Evolutionary conservation across 2,329 filamentous ascomycete genomes (phyloP).

Genomic region (Trichoderma atrobrunneum): DNA sequence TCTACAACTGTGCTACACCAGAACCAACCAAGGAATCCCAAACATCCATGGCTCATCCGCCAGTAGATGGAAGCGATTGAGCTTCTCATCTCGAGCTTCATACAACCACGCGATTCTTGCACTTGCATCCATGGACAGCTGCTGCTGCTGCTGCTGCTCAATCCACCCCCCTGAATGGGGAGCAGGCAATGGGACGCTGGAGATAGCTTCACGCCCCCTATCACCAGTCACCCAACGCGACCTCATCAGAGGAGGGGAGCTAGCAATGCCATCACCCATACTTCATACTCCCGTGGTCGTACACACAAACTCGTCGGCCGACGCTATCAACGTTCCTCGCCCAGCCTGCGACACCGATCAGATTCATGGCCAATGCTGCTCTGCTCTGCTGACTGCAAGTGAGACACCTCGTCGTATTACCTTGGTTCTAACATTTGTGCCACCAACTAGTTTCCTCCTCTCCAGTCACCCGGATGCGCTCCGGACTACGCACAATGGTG

Average conservation of each 20-base stretch:
- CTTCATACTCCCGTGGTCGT: slow-evolving; percentile 2
- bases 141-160: not conserved
- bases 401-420: slow-evolving; percentile 10
- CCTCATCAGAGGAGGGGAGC: not conserved
- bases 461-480: slow-evolving; percentile 9
- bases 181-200: not conserved
- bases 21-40: not conserved
- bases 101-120: not conserved
- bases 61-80: not conserved
- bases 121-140: not conserved
- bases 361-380: not conserved
- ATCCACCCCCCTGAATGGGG: not conserved
- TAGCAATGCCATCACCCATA: slow-evolving; percentile 14
- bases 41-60: not conserved
- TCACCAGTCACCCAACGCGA: not conserved
- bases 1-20: not conserved
- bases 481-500: slow-evolving; percentile 4
- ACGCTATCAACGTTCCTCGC: not conserved
- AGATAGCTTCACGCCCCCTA: not conserved
- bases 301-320: slow-evolving; percentile 12
- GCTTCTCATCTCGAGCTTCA: not conserved
- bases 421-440: not conserved
- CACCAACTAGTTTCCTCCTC: slow-evolving; percentile 3
- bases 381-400: slow-evolving; percentile 6
- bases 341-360: slow-evolving; percentile 1